A percentile compares a stretch with the other conserved stretches of the same genome.
Conservation (phyloP, 2,329 filamentous ascomycete genomes). For the Cytospora leucostoma region DNA sequence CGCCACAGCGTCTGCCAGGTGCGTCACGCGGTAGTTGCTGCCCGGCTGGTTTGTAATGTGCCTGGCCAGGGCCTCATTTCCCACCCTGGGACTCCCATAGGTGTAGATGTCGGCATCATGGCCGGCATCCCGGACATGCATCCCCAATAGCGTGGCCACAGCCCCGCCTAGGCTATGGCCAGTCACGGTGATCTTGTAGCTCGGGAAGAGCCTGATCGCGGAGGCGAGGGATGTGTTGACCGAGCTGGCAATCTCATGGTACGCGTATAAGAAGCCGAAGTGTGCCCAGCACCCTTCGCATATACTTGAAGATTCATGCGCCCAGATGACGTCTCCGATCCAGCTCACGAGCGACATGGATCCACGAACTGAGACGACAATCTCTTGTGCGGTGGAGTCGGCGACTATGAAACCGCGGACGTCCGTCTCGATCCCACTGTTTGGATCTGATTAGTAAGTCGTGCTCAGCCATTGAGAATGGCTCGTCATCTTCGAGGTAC, state of each 20-base stretch:
- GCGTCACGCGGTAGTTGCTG: conserved; percentile 64
- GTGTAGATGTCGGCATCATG: conserved; percentile 59
- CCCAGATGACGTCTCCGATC: conserved; percentile 55
- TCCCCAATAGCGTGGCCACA: conserved; percentile 61
- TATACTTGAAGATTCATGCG: conserved; percentile 38
- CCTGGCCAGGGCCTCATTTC: conserved; percentile 56
- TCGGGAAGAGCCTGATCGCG: conserved; percentile 50
- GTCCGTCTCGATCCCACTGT: conserved; percentile 29
- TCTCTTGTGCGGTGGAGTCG: conserved; percentile 51
- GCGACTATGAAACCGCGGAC: conserved; percentile 53
- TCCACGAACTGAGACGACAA: conserved; percentile 63
- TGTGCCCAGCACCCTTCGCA: conserved; percentile 53
- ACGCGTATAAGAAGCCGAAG: conserved; percentile 59
- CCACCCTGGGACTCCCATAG: conserved; percentile 68
- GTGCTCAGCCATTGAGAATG: not conserved
- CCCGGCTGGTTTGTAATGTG: conserved; percentile 53
- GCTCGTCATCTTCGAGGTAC: not conserved
- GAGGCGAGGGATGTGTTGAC: conserved; percentile 47
- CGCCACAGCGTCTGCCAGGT: conserved; percentile 67
- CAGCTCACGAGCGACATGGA: conserved; percentile 61
- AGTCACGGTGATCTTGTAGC: conserved; percentile 56
- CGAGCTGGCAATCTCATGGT: conserved; percentile 51
- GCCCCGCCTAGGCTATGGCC: conserved; percentile 72
- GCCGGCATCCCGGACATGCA: conserved; percentile 53
- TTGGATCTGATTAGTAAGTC: not conserved